phyloP scores from a whole-genome alignment of 2,329 filamentous ascomycete genomes.

The Bipolaris bicolor region DNA sequence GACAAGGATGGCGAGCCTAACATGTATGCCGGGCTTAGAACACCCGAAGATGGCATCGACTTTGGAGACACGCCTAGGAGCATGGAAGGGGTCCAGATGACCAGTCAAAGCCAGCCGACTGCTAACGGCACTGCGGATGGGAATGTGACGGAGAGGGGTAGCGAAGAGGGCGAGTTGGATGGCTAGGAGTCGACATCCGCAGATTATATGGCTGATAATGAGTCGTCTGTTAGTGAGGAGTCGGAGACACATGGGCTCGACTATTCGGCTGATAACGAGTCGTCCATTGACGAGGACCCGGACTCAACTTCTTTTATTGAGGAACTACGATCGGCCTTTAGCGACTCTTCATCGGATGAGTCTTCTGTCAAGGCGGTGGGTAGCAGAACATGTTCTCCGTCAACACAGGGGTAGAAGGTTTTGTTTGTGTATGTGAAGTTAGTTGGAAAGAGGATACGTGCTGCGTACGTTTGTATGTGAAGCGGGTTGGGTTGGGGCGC shows the following conservation, averaged over 20 bases:
- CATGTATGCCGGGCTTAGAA: conserved; percentile 55
- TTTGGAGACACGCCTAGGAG: conserved; percentile 41
- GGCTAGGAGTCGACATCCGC: conserved; percentile 39
- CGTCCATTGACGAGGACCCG: background rate
- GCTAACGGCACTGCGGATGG: conserved; percentile 29
- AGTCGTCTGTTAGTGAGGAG: background rate
- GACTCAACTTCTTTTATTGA: background rate
- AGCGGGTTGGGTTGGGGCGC: background rate
- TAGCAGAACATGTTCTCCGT: background rate
- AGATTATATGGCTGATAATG: background rate
- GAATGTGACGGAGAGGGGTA: conserved; percentile 38
- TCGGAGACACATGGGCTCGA: background rate
- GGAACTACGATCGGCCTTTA: background rate
- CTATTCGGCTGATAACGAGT: background rate
- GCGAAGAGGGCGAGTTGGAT: conserved; percentile 57
- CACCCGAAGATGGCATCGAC: conserved; percentile 47
- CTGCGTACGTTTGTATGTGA: background rate
- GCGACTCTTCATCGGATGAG: background rate
- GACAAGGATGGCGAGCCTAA: conserved; percentile 50
- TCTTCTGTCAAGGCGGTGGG: too few species aligned
- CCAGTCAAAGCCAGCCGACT: conserved; percentile 26
- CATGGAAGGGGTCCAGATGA: conserved; percentile 33
- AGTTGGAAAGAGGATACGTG: background rate
- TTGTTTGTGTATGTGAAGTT: background rate
- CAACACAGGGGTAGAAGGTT: background rate